Base-by-base conservation (phyloP, 441 rosid species). In the Croton laevigatus region DNA sequence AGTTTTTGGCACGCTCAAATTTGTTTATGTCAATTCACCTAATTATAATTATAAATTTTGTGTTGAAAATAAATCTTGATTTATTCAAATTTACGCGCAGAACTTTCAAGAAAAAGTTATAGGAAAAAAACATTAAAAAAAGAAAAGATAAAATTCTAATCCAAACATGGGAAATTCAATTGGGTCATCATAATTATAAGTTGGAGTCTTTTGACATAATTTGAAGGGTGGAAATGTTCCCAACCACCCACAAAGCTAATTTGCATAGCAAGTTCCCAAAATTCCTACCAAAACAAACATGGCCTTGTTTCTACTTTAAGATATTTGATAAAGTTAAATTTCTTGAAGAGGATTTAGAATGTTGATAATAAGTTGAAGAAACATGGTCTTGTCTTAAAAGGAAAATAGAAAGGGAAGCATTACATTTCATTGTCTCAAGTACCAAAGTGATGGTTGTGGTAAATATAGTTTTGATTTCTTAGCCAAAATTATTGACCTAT, bases 121-220 rank as follows among this genome's bases (percentile, higher is more conserved):
- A n/a, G n/a, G n/a, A n/a, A n/a, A n/a, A n/a, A n/a, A n/a, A n/a
- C n/a, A n/a, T n/a, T n/a, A n/a, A n/a, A n/a, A n/a, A n/a, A n/a
- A n/a, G n/a, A n/a, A n/a, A n/a, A n/a, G n/a, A n/a, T n/a, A n/a
- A n/a, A n/a, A n/a, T n/a, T n/a, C n/a, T n/a, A n/a, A n/a, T n/a
- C n/a, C n/a, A n/a, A n/a, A n/a, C n/a, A n/a, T n/a, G n/a, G n/a
- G n/a, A n/a, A 48, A 63, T 69, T 74, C 64, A 63, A 57, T 46
- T 46, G 36, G 78, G 73, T 68, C 65, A 14, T 12, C 6, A 19
- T 19, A 38, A 63, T n/a, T n/a, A n/a, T 44, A 72, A 69, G 62
- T 11, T 58, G 46, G 32, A 27, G 32, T 27, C 32, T 0, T 46
- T 59, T 37, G 59, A 65, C 70, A 57, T 36, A 32, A 14, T 32